Evolutionary conservation across 2,329 filamentous ascomycete genomes (phyloP).

Genomic region (Botryotinia calthae): DNA sequence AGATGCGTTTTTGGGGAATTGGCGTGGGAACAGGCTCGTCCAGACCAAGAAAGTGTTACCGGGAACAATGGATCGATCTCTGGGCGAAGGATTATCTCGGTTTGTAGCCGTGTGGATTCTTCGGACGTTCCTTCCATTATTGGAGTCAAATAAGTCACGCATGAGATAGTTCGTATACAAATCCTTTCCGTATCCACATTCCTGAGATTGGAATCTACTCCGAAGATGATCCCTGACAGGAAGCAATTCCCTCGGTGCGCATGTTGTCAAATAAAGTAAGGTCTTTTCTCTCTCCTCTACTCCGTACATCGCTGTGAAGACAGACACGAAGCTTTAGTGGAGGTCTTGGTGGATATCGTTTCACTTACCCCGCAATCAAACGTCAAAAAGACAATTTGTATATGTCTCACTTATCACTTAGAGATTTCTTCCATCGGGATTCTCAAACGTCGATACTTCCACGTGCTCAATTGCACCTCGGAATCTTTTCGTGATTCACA

Average conservation of each 20-base stretch:
- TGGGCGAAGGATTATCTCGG: neutral
- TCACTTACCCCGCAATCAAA: constrained; percentile 2
- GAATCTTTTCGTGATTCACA: neutral
- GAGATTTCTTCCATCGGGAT: neutral
- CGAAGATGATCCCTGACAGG: neutral
- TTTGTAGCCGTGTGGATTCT: neutral
- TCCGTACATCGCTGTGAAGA: neutral
- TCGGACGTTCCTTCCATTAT: neutral
- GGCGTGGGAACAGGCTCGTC: neutral
- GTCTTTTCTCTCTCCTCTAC: neutral
- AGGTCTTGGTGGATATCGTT: neutral
- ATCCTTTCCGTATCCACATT: neutral
- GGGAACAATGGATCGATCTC: neutral
- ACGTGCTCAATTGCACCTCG: neutral
- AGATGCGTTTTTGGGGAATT: neutral
- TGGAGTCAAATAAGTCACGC: neutral
- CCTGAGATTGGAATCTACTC: neutral
- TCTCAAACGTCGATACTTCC: neutral
- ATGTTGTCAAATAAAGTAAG: constrained; percentile 1
- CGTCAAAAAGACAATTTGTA: neutral
- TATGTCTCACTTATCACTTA: neutral
- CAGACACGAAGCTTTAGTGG: constrained; percentile 12
- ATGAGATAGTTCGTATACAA: neutral
- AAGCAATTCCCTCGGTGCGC: neutral
- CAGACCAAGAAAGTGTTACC: neutral